Percentiles rank a stretch among this genome's conserved stretches.
phyloP scores from a whole-genome alignment of 495 filamentous ascomycete species.

The Tetracladium setigerum region DNA sequence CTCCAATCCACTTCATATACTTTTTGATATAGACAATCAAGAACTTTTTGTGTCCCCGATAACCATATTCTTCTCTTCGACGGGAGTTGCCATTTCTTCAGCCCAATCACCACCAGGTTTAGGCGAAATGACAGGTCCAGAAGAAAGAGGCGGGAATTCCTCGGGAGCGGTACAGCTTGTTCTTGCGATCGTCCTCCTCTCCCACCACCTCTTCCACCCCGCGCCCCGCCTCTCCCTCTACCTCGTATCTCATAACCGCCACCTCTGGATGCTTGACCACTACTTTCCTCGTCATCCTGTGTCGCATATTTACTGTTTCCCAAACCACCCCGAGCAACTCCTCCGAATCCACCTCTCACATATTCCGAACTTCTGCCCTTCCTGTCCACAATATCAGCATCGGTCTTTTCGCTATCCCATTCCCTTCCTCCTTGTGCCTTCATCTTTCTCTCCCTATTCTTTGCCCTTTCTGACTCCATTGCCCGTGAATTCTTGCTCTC shows the following conservation, averaged over 20 bases:
- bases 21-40: neutral
- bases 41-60: neutral
- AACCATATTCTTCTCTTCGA: slow-evolving; percentile 15
- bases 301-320: slow-evolving; percentile 11
- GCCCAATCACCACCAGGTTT: slow-evolving; percentile 14
- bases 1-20: neutral
- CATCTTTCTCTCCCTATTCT: slow-evolving; percentile 64
- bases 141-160: slow-evolving; percentile 16
- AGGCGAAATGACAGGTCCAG: neutral
- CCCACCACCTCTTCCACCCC: slow-evolving; percentile 11
- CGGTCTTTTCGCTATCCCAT: slow-evolving; percentile 70
- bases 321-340: slow-evolving; percentile 29
- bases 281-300: slow-evolving; percentile 1
- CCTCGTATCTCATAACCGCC: slow-evolving; percentile 13
- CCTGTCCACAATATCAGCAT: slow-evolving; percentile 44
- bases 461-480: slow-evolving; percentile 65
- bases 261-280: neutral
- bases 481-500: slow-evolving; percentile 48
- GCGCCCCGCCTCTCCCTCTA: slow-evolving; percentile 3
- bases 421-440: slow-evolving; percentile 57
- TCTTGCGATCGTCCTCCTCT: slow-evolving; percentile 2
- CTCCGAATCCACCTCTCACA: slow-evolving; percentile 53
- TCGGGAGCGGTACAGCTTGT: slow-evolving; percentile 7
- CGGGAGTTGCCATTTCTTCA: slow-evolving; percentile 23
- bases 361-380: slow-evolving; percentile 31